phyloP scores from a whole-genome alignment of 176 grass and related monocot species.

The Aegilops tauschii region DNA sequence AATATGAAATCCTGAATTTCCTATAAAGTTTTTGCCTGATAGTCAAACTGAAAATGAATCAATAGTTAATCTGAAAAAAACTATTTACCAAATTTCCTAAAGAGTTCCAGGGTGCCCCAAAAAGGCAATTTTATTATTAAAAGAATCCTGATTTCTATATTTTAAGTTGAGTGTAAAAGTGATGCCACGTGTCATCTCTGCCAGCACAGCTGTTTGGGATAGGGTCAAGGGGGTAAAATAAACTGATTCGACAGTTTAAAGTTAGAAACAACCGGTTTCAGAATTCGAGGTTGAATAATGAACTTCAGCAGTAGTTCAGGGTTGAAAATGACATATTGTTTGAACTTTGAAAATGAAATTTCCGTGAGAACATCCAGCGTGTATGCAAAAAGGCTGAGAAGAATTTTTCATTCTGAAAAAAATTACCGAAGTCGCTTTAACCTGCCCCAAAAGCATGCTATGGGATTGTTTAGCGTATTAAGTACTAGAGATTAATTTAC shows the following conservation, averaged over 20 bases:
- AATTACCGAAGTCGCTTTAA: neutral
- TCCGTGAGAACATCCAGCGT: neutral
- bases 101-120: neutral
- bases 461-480: neutral
- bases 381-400: neutral
- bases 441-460: neutral
- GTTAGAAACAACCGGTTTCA: neutral
- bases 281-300: neutral
- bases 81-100: neutral
- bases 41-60: neutral
- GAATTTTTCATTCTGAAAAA: neutral
- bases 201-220: neutral
- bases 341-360: neutral
- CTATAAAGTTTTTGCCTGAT: neutral
- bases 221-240: neutral
- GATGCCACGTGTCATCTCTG: neutral
- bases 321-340: neutral
- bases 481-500: constrained; percentile 5
- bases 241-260: neutral
- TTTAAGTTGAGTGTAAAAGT: neutral
- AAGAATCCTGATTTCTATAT: neutral
- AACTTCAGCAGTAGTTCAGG: neutral
- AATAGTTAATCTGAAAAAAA: neutral
- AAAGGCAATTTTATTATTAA: too few species aligned
- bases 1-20: neutral